Evolutionary conservation across 257 asterid species (phyloP), one percentile per base, ranked within the genome.

Genomic region (Lantana camara): DNA sequence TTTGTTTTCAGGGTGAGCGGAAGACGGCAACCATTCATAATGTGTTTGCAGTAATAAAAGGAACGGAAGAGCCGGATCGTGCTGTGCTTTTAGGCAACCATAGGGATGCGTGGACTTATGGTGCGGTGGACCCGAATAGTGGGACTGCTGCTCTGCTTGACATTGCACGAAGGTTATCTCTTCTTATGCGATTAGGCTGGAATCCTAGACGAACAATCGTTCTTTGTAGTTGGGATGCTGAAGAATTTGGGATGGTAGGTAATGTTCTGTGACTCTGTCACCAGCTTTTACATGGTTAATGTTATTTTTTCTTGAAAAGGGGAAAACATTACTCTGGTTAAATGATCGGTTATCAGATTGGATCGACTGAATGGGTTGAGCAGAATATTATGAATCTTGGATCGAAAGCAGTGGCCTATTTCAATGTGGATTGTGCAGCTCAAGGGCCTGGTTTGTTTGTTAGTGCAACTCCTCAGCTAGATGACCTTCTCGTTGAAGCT

Each of bases 171-270:
- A 82, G 95, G 11, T 77, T 82, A 78, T 70, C 94, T 69, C 91
- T 85, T 51, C 87, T 93, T 65, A 73, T 71, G 85, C 85, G 66
- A 10, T 77, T 78, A 49, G 97, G 97, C 34, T 93, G 99, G 99
- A 83, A 32, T n/a, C 97, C 99, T 21, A 75, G 91, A 61, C 78
- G 99, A 74, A 90, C 90, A 5, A 84, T 93, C 70, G 22, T 93
- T 68, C 87, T 93, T 64, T 86, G 95, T 76, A 93, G 97, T 69
- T 93, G 99, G 99, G 99, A 93, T 63, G 99, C 96, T 0, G 99
- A 93, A 80, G 99, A 93, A 84, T 93, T 93, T 90, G 99, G 99
- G 67, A 93, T 93, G 99, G 99, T 93, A 82, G 89, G 96, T 83
- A 83, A 78, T 80, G 47, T 70, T 79, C 79, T 70, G 29, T 77